Evolutionary conservation across 805 yeast genomes (phyloP).

Genomic region (Candida maris): DNA sequence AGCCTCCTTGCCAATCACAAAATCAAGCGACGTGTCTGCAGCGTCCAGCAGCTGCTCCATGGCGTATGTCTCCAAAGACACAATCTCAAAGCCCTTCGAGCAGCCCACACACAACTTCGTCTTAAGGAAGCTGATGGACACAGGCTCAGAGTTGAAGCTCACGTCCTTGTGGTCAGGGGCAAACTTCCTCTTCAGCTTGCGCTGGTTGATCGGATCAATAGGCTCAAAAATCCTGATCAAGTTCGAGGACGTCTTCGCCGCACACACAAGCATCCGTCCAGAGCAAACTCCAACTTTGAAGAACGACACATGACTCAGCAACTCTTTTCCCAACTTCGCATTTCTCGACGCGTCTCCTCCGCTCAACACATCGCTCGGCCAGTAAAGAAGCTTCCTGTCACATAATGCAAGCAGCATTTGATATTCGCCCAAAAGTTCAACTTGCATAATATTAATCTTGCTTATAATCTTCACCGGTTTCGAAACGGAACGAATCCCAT

Average conservation of each 20-base stretch:
- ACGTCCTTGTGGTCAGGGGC: constrained; percentile 71
- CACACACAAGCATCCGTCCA: constrained; percentile 84
- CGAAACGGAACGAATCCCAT: constrained; percentile 50
- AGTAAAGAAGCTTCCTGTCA: constrained; percentile 77
- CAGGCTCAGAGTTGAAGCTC: constrained; percentile 81
- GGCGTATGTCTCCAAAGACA: constrained; percentile 75
- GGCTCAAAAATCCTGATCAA: constrained; percentile 85
- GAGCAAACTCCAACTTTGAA: constrained; percentile 92
- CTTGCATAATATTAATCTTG: constrained; percentile 75
- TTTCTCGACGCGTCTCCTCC: constrained; percentile 47
- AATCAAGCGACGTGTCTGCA: constrained; percentile 96
- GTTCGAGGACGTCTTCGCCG: constrained; percentile 81
- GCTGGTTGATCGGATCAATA: constrained; percentile 62
- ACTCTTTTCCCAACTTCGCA: constrained; percentile 66
- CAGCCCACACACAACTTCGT: constrained; percentile 92
- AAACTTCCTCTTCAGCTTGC: constrained; percentile 65
- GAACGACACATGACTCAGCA: constrained; percentile 83
- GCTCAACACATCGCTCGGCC: constrained; percentile 66
- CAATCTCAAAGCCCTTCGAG: constrained; percentile 93
- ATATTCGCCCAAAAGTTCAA: constrained; percentile 89
- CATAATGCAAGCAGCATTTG: constrained; percentile 75
- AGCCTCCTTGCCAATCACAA: constrained; percentile 78
- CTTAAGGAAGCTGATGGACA: constrained; percentile 85
- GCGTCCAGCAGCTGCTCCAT: constrained; percentile 91
- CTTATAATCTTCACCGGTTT: constrained; percentile 75